Evolutionary conservation across 2,329 filamentous ascomycete genomes (phyloP).

Genomic region (Pseudogymnoascus sp.): DNA sequence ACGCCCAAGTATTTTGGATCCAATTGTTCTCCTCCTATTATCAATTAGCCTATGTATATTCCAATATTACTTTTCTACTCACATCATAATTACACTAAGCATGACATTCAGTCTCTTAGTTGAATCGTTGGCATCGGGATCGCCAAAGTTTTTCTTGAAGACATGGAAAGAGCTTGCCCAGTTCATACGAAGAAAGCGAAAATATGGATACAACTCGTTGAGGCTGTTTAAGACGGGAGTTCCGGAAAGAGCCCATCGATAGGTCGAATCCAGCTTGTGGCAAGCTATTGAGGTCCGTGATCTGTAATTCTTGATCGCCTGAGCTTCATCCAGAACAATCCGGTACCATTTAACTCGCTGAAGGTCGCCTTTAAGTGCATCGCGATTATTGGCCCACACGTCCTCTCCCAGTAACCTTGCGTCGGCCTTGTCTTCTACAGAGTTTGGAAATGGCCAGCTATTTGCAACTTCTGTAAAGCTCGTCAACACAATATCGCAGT

Average conservation of each 20-base stretch:
- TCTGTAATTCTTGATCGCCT: slow-evolving; percentile 44
- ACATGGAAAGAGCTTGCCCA: background rate
- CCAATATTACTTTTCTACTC: background rate
- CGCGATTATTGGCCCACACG: slow-evolving; percentile 90
- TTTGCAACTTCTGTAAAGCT: slow-evolving; percentile 24
- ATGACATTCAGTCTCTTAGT: background rate
- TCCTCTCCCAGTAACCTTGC: slow-evolving; percentile 97
- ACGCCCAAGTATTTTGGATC: slow-evolving; percentile 42
- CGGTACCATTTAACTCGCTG: slow-evolving; percentile 40
- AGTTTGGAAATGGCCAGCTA: slow-evolving; percentile 84
- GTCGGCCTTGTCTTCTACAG: slow-evolving; percentile 78
- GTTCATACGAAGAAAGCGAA: slow-evolving; percentile 22
- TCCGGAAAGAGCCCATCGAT: slow-evolving; percentile 28
- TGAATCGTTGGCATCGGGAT: slow-evolving; percentile 18
- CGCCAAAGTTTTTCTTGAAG: slow-evolving; percentile 26
- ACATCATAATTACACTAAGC: background rate
- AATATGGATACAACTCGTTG: slow-evolving; percentile 24
- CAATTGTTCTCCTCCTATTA: slow-evolving; percentile 41
- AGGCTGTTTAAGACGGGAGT: slow-evolving; percentile 23
- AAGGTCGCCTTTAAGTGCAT: slow-evolving; percentile 39
- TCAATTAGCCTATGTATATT: background rate
- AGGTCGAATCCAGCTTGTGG: slow-evolving; percentile 26
- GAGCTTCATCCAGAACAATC: slow-evolving; percentile 50
- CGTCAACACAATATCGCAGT: slow-evolving; percentile 24
- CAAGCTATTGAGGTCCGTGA: slow-evolving; percentile 37